Percentiles rank a stretch among this genome's conserved stretches.
Evolutionary conservation across 768 basidiomycete species (phyloP).

Genomic region (Mycena sanguinolenta): DNA sequence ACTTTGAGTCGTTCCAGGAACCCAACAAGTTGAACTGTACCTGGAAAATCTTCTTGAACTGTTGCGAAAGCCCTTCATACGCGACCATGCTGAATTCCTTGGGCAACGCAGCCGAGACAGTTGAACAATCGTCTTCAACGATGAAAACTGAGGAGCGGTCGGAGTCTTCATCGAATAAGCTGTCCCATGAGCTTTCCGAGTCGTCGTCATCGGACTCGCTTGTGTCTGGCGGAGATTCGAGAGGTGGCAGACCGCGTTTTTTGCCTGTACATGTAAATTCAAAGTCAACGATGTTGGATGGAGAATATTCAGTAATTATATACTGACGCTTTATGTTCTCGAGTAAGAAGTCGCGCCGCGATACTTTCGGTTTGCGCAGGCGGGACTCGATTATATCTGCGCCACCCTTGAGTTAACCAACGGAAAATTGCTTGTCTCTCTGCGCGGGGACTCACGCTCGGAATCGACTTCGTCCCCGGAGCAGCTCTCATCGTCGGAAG

Average conservation of each 20-base stretch:
- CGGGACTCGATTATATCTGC: constrained; percentile 75
- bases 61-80: constrained; percentile 80
- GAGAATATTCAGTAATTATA: constrained; percentile 9
- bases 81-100: constrained; percentile 85
- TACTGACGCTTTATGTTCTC: constrained; percentile 70
- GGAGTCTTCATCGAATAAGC: constrained; percentile 53
- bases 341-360: constrained; percentile 71
- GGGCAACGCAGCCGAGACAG: constrained; percentile 65
- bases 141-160: constrained; percentile 63
- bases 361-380: constrained; percentile 71
- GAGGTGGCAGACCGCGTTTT: constrained; percentile 55
- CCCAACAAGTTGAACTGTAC: not conserved
- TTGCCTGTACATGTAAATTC: constrained; percentile 55
- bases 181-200: constrained; percentile 52
- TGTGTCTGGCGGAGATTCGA: constrained; percentile 48
- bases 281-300: constrained; percentile 32
- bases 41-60: constrained; percentile 86
- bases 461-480: constrained; percentile 33
- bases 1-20: not conserved
- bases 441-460: constrained; percentile 54
- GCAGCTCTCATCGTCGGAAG: constrained; percentile 12
- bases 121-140: constrained; percentile 72
- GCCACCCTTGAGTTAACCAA: constrained; percentile 2
- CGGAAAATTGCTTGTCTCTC: constrained; percentile 1
- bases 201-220: constrained; percentile 49